Conservation (phyloP, 2,329 filamentous ascomycete genomes). For the Fusarium oxysporum region DNA sequence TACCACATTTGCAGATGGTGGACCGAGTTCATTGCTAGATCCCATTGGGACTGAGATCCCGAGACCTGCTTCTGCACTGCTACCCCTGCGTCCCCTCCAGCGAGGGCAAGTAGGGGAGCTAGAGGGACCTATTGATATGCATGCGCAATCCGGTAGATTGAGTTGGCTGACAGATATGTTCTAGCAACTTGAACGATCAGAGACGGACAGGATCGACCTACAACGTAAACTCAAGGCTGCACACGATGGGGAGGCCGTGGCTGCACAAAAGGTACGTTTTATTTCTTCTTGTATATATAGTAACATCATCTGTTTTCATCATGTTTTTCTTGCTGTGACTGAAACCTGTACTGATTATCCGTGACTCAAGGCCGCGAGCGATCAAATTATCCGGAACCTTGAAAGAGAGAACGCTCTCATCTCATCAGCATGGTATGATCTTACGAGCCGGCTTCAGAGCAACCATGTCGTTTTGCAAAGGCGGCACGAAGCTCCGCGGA, state of each 20-base stretch:
- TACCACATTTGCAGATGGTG: neutral
- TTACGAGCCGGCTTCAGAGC: conserved; percentile 81
- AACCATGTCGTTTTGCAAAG: conserved; percentile 84
- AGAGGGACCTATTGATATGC: neutral
- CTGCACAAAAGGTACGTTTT: conserved; percentile 64
- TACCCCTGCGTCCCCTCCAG: conserved; percentile 3
- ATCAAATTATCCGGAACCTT: conserved; percentile 73
- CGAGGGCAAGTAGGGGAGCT: neutral
- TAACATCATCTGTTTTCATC: neutral
- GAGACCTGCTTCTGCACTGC: neutral
- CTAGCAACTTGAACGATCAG: conserved; percentile 69
- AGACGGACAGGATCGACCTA: conserved; percentile 67
- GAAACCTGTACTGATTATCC: conserved; percentile 25
- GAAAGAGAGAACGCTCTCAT: conserved; percentile 83
- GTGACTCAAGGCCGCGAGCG: conserved; percentile 58
- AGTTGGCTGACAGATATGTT: conserved; percentile 27
- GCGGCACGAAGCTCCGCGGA: conserved; percentile 78
- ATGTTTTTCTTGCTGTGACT: neutral
- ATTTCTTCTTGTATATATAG: conserved; percentile 3
- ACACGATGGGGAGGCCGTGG: conserved; percentile 61
- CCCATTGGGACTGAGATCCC: neutral
- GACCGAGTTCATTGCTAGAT: neutral
- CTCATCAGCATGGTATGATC: conserved; percentile 86
- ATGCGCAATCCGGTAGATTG: neutral
- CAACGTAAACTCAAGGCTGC: conserved; percentile 66